These are phyloP conservation scores for Yarrowia sp. DNA, from an alignment of 805 yeast genomes.

Conservation along the genomic window DNA sequence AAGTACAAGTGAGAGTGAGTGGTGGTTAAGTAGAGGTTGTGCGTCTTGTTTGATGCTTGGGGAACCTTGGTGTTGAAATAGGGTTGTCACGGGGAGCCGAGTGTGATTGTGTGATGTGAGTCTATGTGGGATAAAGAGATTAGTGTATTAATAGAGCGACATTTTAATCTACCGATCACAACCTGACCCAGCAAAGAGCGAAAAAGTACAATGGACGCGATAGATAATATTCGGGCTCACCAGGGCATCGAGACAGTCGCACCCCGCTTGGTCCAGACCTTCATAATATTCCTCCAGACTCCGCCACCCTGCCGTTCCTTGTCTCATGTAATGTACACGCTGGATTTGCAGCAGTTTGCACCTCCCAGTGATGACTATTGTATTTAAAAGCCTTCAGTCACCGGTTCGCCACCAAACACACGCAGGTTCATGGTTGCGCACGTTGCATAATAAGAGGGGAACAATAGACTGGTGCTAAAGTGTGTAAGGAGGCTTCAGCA, in stretches of 20 bases:
- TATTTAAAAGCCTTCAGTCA: no score
- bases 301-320: neutral
- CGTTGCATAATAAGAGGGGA: conserved; percentile 21
- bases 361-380: no score
- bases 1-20: neutral
- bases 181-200: neutral
- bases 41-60: neutral
- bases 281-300: neutral
- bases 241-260: neutral
- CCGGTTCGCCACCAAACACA: conserved; percentile 3
- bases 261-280: neutral
- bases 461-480: conserved; percentile 12
- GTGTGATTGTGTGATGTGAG: conserved; percentile 21
- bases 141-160: conserved; percentile 9
- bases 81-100: conserved; percentile 21
- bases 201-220: neutral
- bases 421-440: conserved; percentile 21
- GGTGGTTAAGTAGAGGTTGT: neutral
- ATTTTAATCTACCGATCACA: neutral
- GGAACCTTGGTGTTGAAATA: conserved; percentile 24
- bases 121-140: conserved; percentile 2
- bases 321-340: neutral
- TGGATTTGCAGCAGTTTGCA: neutral
- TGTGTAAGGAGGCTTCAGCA: neutral
- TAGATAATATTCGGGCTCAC: neutral